Evolutionary conservation across 2,329 filamentous ascomycete species (phyloP).

Genomic region (Diaporthe capsici): DNA sequence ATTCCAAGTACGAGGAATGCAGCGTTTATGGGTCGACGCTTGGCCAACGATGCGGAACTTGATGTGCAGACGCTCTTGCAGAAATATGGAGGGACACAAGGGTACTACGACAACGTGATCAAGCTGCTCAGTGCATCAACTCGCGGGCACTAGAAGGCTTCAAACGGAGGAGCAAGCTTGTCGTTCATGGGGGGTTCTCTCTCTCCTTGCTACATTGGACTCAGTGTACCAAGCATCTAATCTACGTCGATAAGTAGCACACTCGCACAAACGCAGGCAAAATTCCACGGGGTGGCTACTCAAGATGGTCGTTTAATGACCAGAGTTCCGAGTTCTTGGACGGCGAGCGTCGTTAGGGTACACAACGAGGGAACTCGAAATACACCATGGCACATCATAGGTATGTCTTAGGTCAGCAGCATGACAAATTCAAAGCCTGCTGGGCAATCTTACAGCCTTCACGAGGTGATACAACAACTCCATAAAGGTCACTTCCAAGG

Average conservation of each 20-base stretch:
- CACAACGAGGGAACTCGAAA: not conserved
- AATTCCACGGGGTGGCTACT: not conserved
- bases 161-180: not conserved
- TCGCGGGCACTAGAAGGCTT: conserved; percentile 54
- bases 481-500: no score
- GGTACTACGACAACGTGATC: conserved; percentile 71
- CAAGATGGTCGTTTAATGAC: not conserved
- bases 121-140: conserved; percentile 69
- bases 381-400: not conserved
- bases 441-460: not conserved
- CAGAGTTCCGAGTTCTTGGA: no score
- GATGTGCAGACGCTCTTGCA: conserved; percentile 61
- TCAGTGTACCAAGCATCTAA: not conserved
- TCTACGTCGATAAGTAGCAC: not conserved
- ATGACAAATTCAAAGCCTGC: not conserved
- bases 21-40: conserved; percentile 78
- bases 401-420: not conserved
- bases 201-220: not conserved
- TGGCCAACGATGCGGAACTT: conserved; percentile 48
- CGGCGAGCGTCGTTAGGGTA: not conserved
- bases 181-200: not conserved
- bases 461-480: no score
- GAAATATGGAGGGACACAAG: conserved; percentile 68
- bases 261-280: not conserved
- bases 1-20: conserved; percentile 95